phyloP scores from a whole-genome alignment of 2,329 filamentous ascomycete genomes.

The Trichophyton benhamiae region DNA sequence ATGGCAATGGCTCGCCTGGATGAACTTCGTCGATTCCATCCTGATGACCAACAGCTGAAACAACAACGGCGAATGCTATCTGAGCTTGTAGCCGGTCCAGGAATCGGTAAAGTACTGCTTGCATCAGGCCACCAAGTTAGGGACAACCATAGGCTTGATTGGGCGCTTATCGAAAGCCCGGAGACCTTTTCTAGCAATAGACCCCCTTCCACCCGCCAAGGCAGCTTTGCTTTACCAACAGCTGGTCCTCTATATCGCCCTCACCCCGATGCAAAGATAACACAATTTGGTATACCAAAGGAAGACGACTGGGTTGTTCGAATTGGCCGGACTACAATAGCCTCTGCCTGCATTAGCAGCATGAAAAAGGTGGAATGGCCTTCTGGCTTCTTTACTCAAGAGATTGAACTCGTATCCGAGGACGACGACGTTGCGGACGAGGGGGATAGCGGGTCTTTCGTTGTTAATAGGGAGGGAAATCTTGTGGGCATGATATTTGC shows the following conservation, averaged over 20 bases:
- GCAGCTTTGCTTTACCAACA: not conserved
- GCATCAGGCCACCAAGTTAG: not conserved
- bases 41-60: not conserved
- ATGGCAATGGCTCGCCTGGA: not conserved
- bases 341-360: not conserved
- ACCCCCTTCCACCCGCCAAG: not conserved
- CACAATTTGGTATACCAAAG: not conserved
- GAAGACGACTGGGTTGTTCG: not conserved
- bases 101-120: not conserved
- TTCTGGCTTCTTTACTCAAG: not conserved
- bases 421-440: not conserved
- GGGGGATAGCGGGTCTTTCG: not conserved
- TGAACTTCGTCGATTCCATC: not conserved
- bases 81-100: not conserved
- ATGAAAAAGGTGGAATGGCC: not conserved
- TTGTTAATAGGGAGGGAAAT: not conserved
- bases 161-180: conserved; percentile 1
- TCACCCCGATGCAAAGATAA: not conserved
- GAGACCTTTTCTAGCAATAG: not conserved
- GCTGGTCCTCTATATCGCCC: not conserved
- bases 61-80: not conserved
- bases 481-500: not conserved
- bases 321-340: not conserved
- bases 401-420: not conserved
- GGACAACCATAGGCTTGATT: not conserved